A percentile compares a stretch with the other conserved stretches of the same genome.
phyloP scores from a whole-genome alignment of 2,329 filamentous ascomycete genomes.

The Hortaea sp. region DNA sequence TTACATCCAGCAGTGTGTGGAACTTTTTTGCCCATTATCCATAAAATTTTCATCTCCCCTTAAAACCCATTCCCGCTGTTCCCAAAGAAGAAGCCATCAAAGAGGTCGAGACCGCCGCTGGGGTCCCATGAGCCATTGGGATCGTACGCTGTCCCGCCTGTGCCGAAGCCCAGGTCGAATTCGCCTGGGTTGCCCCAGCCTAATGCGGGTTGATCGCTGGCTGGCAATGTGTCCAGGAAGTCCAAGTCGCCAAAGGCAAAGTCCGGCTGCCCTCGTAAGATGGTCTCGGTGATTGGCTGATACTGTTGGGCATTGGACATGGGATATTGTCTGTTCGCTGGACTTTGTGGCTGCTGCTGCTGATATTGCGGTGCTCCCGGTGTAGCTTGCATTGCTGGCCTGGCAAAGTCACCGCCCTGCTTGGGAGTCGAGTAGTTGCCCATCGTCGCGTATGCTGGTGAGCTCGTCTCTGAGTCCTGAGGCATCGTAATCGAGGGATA shows the following conservation, averaged over 20 bases:
- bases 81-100: conserved; percentile 66
- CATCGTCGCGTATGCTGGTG: neutral
- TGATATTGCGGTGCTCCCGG: neutral
- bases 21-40: neutral
- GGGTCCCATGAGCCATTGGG: conserved; percentile 45
- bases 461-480: conserved; percentile 1
- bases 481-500: conserved; percentile 2
- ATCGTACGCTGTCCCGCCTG: conserved; percentile 16
- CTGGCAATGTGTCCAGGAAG: conserved; percentile 43
- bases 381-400: neutral
- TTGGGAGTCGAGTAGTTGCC: neutral
- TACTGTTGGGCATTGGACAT: conserved; percentile 18
- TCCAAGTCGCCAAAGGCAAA: conserved; percentile 39
- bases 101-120: conserved; percentile 35
- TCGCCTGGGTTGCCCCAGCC: conserved; percentile 9
- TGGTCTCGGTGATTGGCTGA: conserved; percentile 5
- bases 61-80: conserved; percentile 21
- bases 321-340: neutral
- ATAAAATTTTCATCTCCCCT: neutral
- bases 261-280: conserved; percentile 6
- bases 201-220: conserved; percentile 31
- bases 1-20: neutral
- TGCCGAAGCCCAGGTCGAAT: conserved; percentile 50
- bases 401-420: neutral
- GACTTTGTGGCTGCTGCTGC: conserved; percentile 13